These are phyloP conservation scores for Pseudogymnoascus sp. DNA, from an alignment of 2,329 filamentous ascomycete genomes.

Conservation along the genomic window DNA sequence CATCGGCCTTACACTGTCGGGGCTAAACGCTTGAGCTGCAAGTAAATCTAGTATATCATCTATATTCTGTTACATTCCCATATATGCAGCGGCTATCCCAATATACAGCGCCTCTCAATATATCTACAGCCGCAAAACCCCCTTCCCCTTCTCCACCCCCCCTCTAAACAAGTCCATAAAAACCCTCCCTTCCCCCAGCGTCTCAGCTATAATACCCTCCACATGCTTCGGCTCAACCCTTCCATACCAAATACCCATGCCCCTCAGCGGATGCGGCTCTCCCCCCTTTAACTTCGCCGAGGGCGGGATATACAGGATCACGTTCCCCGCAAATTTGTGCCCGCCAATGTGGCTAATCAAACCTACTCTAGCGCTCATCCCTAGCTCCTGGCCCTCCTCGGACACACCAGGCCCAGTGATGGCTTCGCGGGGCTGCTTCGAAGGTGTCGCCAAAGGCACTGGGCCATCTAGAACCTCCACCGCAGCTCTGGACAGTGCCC, in stretches of 20 bases:
- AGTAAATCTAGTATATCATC: not conserved
- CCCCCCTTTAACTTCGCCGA: constrained; percentile 32
- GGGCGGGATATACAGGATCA: constrained; percentile 71
- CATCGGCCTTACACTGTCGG: not conserved
- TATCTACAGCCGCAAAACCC: not conserved
- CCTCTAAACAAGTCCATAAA: constrained; percentile 66
- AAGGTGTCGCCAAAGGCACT: constrained; percentile 21
- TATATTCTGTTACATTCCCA: not conserved
- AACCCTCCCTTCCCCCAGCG: constrained; percentile 56
- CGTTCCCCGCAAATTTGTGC: constrained; percentile 79
- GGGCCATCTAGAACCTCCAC: constrained; percentile 40
- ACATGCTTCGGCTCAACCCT: constrained; percentile 67
- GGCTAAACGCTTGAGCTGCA: not conserved
- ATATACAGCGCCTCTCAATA: not conserved
- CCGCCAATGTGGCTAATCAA: constrained; percentile 74
- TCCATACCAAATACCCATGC: constrained; percentile 75
- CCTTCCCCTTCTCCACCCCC: constrained; percentile 29
- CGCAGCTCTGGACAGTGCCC: constrained; percentile 42
- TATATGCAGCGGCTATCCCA: not conserved
- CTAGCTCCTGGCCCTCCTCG: constrained; percentile 28
- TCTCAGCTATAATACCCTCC: constrained; percentile 66
- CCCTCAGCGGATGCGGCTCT: constrained; percentile 49
- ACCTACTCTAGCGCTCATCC: constrained; percentile 49
- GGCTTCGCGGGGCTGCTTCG: constrained; percentile 10
- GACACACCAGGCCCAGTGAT: constrained; percentile 12